Base-by-base conservation (phyloP, 2,329 filamentous ascomycete species). In the Colletotrichum sp. region DNA sequence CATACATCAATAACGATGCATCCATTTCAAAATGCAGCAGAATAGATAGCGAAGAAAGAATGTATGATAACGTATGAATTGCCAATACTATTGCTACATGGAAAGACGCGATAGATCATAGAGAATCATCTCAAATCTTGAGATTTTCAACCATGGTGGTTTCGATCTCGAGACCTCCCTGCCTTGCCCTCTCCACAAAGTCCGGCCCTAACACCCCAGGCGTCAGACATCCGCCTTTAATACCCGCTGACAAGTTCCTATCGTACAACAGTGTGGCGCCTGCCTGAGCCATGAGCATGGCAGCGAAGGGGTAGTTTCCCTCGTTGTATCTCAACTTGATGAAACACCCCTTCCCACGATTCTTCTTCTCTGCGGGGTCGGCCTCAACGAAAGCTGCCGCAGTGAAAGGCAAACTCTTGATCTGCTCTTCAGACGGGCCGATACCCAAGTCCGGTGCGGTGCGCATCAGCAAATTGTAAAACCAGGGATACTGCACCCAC, bases 121-220 rank as follows among this genome's bases (percentile, higher is more conserved):
- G 10, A 52, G n/a, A 52, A 7, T 8, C 0, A 0, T 21, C n/a
- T 21, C 44, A 21, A 1, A 52, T 1, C 44, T 52, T 13, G 0
- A 52, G 10, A 21, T 1, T 21, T 21, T 52, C 44, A 52, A 52
- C 6, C 10, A 52, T 52, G 10, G n/a, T 52, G 44, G n/a, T 52
- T 10, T 52, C 44, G 10, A 13, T 52, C 44, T 52, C n/a, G 44
- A 52, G 44, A 52, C 44, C 44, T 52, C 44, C n/a, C 9, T 52
- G 18, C 44, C 2, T 52, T 0, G n/a, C n/a, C n/a, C 44, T 52
- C 39, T 52, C n/a, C 44, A 52, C 44, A 21, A 52, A 52, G 10
- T 52, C 44, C 3, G n/a, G 44, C 12, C 44, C 44, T 0, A 52
- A 21, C n/a, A 52, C n/a, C n/a, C 44, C 44, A 13, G n/a, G 12